These are phyloP conservation scores for Fusarium domesticum DNA, from an alignment of 2,329 filamentous ascomycete species.

Conservation along the genomic window DNA sequence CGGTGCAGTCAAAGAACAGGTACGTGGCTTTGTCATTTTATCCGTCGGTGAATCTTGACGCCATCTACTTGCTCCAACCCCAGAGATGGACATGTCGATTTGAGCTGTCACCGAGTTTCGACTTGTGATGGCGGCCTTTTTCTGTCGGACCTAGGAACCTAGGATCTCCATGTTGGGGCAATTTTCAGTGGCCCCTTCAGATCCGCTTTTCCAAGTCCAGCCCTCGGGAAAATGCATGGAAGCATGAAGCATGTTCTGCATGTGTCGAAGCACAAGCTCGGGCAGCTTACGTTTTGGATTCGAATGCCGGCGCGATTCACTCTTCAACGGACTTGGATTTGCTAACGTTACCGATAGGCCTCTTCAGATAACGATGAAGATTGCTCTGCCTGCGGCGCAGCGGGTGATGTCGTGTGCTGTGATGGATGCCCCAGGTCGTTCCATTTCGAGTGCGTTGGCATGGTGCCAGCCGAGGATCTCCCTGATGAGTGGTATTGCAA, in stretches of 20 bases:
- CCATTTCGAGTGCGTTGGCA: constrained; percentile 85
- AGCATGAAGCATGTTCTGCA: constrained; percentile 17
- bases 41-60: neutral
- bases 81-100: constrained; percentile 1
- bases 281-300: neutral
- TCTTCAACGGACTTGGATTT: constrained; percentile 18
- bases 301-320: neutral
- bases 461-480: constrained; percentile 64
- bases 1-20: constrained; percentile 52
- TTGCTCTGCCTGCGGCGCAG: constrained; percentile 81
- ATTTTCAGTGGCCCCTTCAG: constrained; percentile 27
- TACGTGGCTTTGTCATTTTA: constrained; percentile 32
- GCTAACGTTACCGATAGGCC: constrained; percentile 35
- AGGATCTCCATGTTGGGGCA: constrained; percentile 20
- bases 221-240: constrained; percentile 14
- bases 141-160: constrained; percentile 7
- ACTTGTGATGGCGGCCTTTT: constrained; percentile 19
- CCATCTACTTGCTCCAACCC: neutral
- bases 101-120: constrained; percentile 8
- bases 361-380: constrained; percentile 77
- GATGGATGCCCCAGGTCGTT: constrained; percentile 89
- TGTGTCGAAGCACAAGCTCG: constrained; percentile 6
- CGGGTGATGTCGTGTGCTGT: constrained; percentile 85
- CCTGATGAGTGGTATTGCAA: constrained; percentile 86
- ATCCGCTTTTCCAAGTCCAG: constrained; percentile 29